Evolutionary conservation across 2,329 filamentous ascomycete species (phyloP).

Genomic region (Balansia obtecta): DNA sequence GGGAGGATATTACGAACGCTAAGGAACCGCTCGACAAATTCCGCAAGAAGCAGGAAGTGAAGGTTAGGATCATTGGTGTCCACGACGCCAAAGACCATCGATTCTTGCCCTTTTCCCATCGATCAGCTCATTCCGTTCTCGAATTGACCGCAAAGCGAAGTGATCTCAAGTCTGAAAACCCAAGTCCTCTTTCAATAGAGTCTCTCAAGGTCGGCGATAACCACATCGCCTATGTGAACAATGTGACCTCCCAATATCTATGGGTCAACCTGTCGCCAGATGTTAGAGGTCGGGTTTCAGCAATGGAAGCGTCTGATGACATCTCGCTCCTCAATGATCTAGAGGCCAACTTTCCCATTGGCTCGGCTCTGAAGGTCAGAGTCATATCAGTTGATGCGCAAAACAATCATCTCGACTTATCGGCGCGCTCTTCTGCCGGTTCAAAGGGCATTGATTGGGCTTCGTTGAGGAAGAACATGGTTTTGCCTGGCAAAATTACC

Average conservation of each 20-base stretch:
- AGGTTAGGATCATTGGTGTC: slow-evolving; percentile 69
- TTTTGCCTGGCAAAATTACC: slow-evolving; percentile 72
- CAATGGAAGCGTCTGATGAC: slow-evolving; percentile 80
- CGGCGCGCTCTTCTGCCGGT: slow-evolving; percentile 51
- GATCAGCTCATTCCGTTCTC: slow-evolving; percentile 68
- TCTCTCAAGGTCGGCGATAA: slow-evolving; percentile 59
- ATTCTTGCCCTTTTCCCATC: slow-evolving; percentile 84
- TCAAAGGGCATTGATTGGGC: slow-evolving; percentile 47
- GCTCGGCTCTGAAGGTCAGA: slow-evolving; percentile 73
- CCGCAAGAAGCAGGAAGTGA: slow-evolving; percentile 54
- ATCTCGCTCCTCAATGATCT: slow-evolving; percentile 66
- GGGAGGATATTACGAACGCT: slow-evolving; percentile 73
- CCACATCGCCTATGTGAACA: slow-evolving; percentile 83
- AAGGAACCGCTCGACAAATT: slow-evolving; percentile 70
- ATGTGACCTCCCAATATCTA: slow-evolving; percentile 62
- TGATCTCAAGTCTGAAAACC: slow-evolving; percentile 36
- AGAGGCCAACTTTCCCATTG: slow-evolving; percentile 70
- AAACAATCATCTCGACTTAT: slow-evolving; percentile 69
- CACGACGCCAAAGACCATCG: slow-evolving; percentile 85
- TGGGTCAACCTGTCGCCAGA: slow-evolving; percentile 89
- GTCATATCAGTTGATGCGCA: slow-evolving; percentile 62
- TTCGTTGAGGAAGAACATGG: slow-evolving; percentile 63
- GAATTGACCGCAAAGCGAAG: slow-evolving; percentile 76
- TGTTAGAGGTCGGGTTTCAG: slow-evolving; percentile 70
- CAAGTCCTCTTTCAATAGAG: slow-evolving; percentile 51